Percentiles rank a stretch among this genome's conserved stretches.
These are phyloP conservation scores for Salix exigua DNA, from an alignment of 345 rosid species.

Conservation along the genomic window DNA sequence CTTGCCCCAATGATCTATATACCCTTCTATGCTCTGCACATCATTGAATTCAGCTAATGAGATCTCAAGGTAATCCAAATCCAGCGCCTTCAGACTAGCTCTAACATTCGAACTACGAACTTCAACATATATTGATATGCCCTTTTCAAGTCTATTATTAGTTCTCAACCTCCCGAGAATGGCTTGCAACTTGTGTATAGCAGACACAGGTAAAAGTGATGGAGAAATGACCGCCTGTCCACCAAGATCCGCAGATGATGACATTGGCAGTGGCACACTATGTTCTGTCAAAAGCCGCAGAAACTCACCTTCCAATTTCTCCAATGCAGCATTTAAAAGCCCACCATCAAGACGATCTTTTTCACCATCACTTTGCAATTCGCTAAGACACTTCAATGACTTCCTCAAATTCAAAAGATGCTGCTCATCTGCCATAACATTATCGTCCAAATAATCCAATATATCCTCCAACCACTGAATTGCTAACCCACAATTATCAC, in stretches of 20 bases:
- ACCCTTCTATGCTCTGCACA: constrained; percentile 85
- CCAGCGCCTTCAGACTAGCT: constrained; percentile 88
- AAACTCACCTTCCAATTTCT: constrained; percentile 73
- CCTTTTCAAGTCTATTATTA: constrained; percentile 74
- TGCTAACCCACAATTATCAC: constrained; percentile 92
- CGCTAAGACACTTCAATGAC: constrained; percentile 58
- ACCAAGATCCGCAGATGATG: constrained; percentile 51
- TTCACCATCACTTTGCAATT: constrained; percentile 43
- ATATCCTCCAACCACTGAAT: constrained; percentile 99
- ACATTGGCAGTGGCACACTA: constrained; percentile 87
- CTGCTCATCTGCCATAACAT: constrained; percentile 66
- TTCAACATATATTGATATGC: constrained; percentile 80
- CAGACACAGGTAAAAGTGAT: constrained; percentile 78
- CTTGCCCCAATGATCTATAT: constrained; percentile 87
- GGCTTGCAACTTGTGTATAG: constrained; percentile 85
- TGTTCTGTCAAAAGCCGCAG: constrained; percentile 71
- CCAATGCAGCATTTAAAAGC: constrained; percentile 74
- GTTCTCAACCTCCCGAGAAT: constrained; percentile 83
- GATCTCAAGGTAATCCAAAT: constrained; percentile 89
- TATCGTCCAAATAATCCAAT: constrained; percentile 90
- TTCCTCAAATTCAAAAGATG: constrained; percentile 69
- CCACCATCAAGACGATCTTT: constrained; percentile 70
- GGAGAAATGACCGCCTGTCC: constrained; percentile 82
- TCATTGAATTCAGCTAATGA: constrained; percentile 78
- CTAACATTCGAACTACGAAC: constrained; percentile 83